Evolutionary conservation across 768 basidiomycete genomes (phyloP).

Genomic region (Ramaria rubella): DNA sequence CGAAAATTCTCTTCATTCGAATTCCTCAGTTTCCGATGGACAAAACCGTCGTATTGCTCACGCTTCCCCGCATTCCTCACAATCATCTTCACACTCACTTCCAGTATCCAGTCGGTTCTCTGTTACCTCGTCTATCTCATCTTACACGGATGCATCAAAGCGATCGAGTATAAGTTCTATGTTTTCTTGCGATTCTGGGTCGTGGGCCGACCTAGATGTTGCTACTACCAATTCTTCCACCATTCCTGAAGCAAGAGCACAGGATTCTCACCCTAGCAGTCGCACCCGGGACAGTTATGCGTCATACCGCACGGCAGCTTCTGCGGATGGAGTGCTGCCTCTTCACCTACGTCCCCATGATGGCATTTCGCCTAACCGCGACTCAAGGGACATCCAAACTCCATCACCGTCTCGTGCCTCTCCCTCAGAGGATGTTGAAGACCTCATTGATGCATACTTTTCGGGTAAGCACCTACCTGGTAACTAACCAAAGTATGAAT

Average conservation of each 20-base stretch:
- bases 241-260: background rate
- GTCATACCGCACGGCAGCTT: slow-evolving; percentile 50
- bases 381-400: background rate
- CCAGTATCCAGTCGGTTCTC: background rate
- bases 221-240: background rate
- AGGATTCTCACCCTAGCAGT: background rate
- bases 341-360: slow-evolving; percentile 17
- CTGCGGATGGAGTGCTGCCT: slow-evolving; percentile 53
- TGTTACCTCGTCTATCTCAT: slow-evolving; percentile 7
- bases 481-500: no score
- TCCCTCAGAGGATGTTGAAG: background rate
- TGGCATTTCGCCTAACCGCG: background rate
- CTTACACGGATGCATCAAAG: background rate
- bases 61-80: background rate
- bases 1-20: background rate
- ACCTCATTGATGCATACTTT: slow-evolving; percentile 7
- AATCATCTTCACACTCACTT: background rate
- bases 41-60: background rate
- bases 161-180: background rate
- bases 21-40: background rate
- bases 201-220: background rate
- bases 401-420: background rate
- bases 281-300: slow-evolving; percentile 39
- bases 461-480: background rate
- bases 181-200: background rate